phyloP scores from a whole-genome alignment of 495 filamentous ascomycete species.

The Penicillium desertorum region DNA sequence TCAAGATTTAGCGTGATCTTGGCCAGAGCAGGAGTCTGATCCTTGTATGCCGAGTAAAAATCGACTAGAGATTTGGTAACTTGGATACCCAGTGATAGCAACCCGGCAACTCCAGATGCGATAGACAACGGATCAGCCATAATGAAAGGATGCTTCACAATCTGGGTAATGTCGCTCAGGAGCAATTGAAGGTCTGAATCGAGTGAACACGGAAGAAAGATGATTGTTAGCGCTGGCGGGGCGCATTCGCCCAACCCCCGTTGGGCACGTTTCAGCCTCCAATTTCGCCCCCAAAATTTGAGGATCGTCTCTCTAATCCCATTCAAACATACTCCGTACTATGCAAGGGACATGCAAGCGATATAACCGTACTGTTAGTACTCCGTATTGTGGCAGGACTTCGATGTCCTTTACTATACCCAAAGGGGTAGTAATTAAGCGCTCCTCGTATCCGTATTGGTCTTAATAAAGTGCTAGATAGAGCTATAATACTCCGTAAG shows the following conservation, averaged over 20 bases:
- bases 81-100: slow-evolving; percentile 34
- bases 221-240: not conserved
- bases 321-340: too few species aligned
- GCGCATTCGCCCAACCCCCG: not conserved
- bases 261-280: not conserved
- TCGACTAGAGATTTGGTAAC: slow-evolving; percentile 27
- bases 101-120: slow-evolving; percentile 24
- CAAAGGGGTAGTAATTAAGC: not conserved
- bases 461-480: not conserved
- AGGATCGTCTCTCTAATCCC: not conserved
- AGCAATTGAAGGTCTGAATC: not conserved
- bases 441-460: not conserved
- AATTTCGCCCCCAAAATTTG: not conserved
- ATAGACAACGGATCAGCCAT: slow-evolving; percentile 37
- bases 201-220: not conserved
- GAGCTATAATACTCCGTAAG: not conserved
- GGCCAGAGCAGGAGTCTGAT: slow-evolving; percentile 19
- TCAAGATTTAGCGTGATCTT: slow-evolving; percentile 18
- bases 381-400: too few species aligned
- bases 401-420: too few species aligned
- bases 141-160: not conserved
- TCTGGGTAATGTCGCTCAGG: not conserved
- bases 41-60: slow-evolving; percentile 31
- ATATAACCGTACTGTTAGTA: too few species aligned
- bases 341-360: too few species aligned